Evolutionary conservation across 805 yeast genomes (phyloP), one percentile per base, ranked within the genome.

Genomic region (Kodamaea lidongshanica): DNA sequence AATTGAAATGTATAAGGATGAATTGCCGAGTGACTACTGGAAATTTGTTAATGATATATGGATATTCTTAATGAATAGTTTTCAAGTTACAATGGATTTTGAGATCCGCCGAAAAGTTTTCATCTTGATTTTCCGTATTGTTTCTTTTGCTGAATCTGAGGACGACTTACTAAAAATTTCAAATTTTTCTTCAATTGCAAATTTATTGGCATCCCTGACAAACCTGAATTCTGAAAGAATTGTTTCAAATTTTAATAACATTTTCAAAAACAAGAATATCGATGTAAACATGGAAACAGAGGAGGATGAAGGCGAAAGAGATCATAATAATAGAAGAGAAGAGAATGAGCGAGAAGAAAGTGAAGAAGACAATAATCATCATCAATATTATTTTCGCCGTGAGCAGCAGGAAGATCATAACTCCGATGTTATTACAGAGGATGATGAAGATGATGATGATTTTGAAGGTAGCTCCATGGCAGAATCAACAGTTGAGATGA

Each of bases 71-170:
- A 51, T 81, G 7, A 75, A 72, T 37, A 68, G 83, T 6, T 85
- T 78, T 44, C 77, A 81, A 19, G 77, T 89, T 2, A 70, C 89
- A 0, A 79, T 82, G 47, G 85, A 82, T 35, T 73, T 67, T 39
- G 72, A 71, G 10, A 63, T 81, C 6, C 69, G 92, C 41, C 65
- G 76, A 32, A 62, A 70, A 30, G 72, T 71, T 1, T 53, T 82
- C 13, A 53, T 77, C 8, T 66, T 74, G 11, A 44, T 83, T 11
- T 50, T 72, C 9, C 66, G 84, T 38, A 63, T 78, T 10, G 51
- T 73, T 1, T 52, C 67, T 0, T 63, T 73, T 23, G 19, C 35
- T 8, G 24, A 22, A 5, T n/a, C 28, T 13, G 41, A 46, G 0
- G 52, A 52, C 3, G 55, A 67, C 3, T 43, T 48, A 6, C 36